Evolutionary conservation across 345 rosid species (phyloP).

Genomic region (Eucalyptus microcorys): DNA sequence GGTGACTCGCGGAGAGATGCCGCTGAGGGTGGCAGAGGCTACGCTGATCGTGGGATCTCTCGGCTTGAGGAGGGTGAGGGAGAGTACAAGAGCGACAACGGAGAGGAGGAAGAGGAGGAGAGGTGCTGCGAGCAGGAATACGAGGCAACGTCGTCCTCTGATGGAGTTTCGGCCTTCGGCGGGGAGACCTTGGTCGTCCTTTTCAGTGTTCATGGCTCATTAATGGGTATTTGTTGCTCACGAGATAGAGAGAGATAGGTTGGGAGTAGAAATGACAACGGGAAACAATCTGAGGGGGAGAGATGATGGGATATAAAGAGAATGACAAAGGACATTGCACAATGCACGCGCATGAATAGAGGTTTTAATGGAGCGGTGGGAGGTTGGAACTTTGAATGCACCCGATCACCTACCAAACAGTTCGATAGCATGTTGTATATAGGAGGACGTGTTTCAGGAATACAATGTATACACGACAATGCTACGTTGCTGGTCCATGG

Average conservation of each 20-base stretch:
- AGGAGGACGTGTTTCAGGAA: background rate
- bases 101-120: constrained; percentile 8
- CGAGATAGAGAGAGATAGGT: background rate
- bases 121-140: background rate
- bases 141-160: constrained; percentile 2
- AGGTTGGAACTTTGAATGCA: background rate
- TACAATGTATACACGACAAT: background rate
- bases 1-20: constrained; percentile 21
- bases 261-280: background rate
- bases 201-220: background rate
- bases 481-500: background rate
- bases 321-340: background rate
- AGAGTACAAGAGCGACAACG: constrained; percentile 14
- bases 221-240: background rate
- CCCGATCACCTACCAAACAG: background rate
- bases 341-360: background rate
- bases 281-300: background rate
- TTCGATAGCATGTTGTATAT: background rate
- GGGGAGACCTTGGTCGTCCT: background rate
- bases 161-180: background rate
- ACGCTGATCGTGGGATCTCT: constrained; percentile 10
- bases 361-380: background rate
- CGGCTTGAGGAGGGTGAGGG: constrained; percentile 32
- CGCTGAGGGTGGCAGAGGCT: constrained; percentile 24
- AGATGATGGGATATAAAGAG: background rate